phyloP scores from a whole-genome alignment of 176 grass and related monocot genomes.

The Alloteropsis semialata region DNA sequence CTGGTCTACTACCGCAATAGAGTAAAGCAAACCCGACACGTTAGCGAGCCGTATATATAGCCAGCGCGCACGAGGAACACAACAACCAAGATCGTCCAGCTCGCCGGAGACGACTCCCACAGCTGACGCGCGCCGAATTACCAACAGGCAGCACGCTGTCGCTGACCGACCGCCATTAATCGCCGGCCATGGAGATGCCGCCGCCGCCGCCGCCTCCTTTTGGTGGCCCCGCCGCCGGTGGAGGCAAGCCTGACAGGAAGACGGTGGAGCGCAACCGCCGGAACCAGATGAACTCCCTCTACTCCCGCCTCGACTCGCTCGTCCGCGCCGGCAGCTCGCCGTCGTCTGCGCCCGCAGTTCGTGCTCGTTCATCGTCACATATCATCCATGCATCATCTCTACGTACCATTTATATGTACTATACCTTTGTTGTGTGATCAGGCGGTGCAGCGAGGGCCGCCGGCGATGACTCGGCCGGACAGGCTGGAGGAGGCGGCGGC shows the following conservation, averaged over 20 bases:
- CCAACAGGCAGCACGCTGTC: too few species aligned
- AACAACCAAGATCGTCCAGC: background rate
- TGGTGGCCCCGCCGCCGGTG: background rate
- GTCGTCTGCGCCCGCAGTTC: conserved; percentile 17
- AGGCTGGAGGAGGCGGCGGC: conserved; percentile 50
- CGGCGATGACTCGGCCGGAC: conserved; percentile 46
- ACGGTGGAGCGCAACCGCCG: conserved; percentile 71
- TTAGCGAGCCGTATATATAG: conserved; percentile 22
- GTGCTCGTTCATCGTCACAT: background rate
- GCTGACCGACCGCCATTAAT: background rate
- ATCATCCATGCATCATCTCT: background rate
- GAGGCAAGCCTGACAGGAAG: conserved; percentile 57
- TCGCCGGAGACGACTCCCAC: background rate
- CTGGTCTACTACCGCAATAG: background rate
- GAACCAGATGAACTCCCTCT: conserved; percentile 67
- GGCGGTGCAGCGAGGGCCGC: background rate
- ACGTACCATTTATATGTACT: background rate
- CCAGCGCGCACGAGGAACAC: conserved; percentile 23
- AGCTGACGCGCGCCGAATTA: background rate
- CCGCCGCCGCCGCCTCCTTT: conserved; percentile 21
- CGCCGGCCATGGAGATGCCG: conserved; percentile 36
- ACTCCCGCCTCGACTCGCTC: conserved; percentile 55
- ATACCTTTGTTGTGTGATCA: background rate
- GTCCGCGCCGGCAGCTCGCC: conserved; percentile 31
- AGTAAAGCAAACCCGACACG: background rate